Conservation (phyloP, 108 stramenopile species). For the Cyclotella sp. region DNA sequence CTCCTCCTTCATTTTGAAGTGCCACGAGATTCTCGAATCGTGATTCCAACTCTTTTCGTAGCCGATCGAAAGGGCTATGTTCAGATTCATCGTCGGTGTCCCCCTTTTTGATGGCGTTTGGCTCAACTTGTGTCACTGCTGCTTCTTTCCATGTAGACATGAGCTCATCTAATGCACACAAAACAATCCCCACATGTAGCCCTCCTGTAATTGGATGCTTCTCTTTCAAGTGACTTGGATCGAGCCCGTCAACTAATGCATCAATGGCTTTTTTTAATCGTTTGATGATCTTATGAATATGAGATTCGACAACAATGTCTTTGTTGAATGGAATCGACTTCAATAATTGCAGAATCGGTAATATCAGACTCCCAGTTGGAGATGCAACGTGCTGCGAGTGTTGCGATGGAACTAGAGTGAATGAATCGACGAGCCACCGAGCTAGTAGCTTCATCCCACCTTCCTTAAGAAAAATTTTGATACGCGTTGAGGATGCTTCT, state of each 20-base stretch:
- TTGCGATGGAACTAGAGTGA: constrained; percentile 15
- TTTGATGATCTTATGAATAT: constrained; percentile 43
- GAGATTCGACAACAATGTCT: constrained; percentile 41
- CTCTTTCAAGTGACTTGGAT: constrained; percentile 18
- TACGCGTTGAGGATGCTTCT: not conserved
- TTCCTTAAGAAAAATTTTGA: constrained; percentile 18
- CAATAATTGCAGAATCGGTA: constrained; percentile 41
- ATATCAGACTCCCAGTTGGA: constrained; percentile 36
- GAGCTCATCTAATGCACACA: constrained; percentile 29
- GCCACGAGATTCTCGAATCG: constrained; percentile 26
- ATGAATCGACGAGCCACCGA: constrained; percentile 49
- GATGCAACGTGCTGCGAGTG: constrained; percentile 20
- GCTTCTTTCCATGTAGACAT: constrained; percentile 48
- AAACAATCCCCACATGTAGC: constrained; percentile 26
- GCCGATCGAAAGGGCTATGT: constrained; percentile 12
- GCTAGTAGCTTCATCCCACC: constrained; percentile 49
- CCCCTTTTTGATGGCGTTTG: constrained; percentile 2
- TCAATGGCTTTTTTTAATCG: constrained; percentile 40
- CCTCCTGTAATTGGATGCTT: constrained; percentile 44
- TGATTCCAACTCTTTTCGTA: constrained; percentile 25
- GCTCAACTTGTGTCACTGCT: constrained; percentile 15
- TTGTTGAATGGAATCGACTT: constrained; percentile 49
- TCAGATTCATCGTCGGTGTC: not conserved
- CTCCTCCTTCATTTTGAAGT: constrained; percentile 31
- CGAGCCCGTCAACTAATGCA: constrained; percentile 17